These are phyloP conservation scores for Viola pubescens DNA, from an alignment of 441 rosid species.

Conservation along the genomic window DNA sequence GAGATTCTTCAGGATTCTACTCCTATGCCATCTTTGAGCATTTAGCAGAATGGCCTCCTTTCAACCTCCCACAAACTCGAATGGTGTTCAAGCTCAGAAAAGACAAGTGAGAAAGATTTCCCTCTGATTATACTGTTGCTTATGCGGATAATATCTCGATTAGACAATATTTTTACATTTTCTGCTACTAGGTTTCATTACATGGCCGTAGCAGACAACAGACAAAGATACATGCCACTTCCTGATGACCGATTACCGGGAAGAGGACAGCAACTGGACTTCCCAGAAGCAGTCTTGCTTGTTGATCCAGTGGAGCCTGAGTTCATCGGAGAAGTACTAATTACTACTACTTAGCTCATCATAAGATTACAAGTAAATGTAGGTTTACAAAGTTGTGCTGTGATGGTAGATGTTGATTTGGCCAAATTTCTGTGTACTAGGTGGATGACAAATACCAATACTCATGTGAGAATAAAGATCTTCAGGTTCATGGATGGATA, in stretches of 20 bases:
- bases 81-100: conserved; percentile 71
- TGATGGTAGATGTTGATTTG: not conserved
- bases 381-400: not conserved
- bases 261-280: conserved; percentile 53
- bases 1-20: conserved; percentile 59
- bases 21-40: conserved; percentile 69
- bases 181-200: conserved; percentile 46
- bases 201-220: conserved; percentile 76
- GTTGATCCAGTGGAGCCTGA: conserved; percentile 68
- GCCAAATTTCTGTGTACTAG: conserved; percentile 16
- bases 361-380: too few relatives aligned
- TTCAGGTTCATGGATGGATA: conserved; percentile 79
- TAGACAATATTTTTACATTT: not conserved
- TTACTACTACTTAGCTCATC: not conserved
- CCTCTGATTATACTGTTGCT: not conserved
- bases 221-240: conserved; percentile 73
- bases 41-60: conserved; percentile 62
- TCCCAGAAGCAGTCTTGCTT: conserved; percentile 78
- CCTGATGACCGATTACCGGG: conserved; percentile 62
- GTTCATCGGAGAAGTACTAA: conserved; percentile 65
- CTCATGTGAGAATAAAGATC: conserved; percentile 65
- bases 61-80: conserved; percentile 68
- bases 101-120: conserved; percentile 44
- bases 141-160: not conserved
- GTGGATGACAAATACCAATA: conserved; percentile 91